phyloP scores from a whole-genome alignment of 2,329 filamentous ascomycete species.

The Penicillium hordei region DNA sequence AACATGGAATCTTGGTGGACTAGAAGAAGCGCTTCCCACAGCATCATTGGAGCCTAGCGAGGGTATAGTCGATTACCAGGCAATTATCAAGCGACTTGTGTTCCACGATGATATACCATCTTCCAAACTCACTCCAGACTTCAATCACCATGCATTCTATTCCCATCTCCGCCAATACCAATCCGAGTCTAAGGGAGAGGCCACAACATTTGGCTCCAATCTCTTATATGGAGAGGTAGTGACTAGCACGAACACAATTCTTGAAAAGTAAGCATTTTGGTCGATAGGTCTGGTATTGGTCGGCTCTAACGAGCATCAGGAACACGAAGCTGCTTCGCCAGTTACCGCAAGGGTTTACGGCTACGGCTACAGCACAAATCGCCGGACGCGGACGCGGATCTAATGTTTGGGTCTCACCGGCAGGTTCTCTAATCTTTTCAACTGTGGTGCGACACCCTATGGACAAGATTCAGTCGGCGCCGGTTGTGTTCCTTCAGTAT shows the following conservation, averaged over 20 bases:
- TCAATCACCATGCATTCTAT: conserved; percentile 81
- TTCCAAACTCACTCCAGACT: conserved; percentile 74
- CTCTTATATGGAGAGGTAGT: conserved; percentile 89
- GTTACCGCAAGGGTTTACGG: conserved; percentile 82
- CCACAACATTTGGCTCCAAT: conserved; percentile 68
- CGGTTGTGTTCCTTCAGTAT: conserved; percentile 93
- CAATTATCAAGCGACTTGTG: conserved; percentile 70
- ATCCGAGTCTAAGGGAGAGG: conserved; percentile 54
- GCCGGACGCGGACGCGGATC: conserved; percentile 83
- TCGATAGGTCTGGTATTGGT: background rate
- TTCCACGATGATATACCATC: conserved; percentile 71
- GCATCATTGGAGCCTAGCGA: conserved; percentile 39
- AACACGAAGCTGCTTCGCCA: conserved; percentile 75
- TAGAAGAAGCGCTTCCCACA: conserved; percentile 55
- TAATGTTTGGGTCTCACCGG: conserved; percentile 93
- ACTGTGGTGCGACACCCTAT: conserved; percentile 82
- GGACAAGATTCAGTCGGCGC: conserved; percentile 67
- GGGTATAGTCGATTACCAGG: conserved; percentile 71
- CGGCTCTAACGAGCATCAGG: conserved; percentile 42
- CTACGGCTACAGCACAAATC: conserved; percentile 82
- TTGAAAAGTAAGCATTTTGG: conserved; percentile 68
- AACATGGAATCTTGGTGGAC: conserved; percentile 57
- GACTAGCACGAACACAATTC: conserved; percentile 88
- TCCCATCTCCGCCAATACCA: conserved; percentile 69
- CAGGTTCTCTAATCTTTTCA: conserved; percentile 83